phyloP scores from a whole-genome alignment of 768 basidiomycete species.

The Steccherinum ochraceum region DNA sequence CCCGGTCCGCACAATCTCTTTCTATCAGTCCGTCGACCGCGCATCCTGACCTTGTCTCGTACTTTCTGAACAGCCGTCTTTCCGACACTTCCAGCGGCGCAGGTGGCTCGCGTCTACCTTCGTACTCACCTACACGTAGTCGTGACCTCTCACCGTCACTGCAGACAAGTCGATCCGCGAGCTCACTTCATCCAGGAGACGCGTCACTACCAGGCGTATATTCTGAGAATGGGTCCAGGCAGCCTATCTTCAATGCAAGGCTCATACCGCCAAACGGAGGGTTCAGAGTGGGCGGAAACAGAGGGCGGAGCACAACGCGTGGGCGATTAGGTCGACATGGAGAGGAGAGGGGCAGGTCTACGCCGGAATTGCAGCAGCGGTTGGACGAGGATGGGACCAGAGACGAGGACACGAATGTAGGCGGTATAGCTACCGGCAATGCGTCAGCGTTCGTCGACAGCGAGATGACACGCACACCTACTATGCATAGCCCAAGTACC shows the following conservation, averaged over 20 bases:
- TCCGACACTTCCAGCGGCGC: neutral
- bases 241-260: constrained; percentile 24
- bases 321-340: constrained; percentile 15
- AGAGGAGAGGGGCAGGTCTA: neutral
- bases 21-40: constrained; percentile 19
- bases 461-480: neutral
- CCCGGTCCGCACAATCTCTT: constrained; percentile 26
- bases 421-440: neutral
- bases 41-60: constrained; percentile 15
- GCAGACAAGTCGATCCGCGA: constrained; percentile 23
- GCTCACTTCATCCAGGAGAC: constrained; percentile 25
- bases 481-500: neutral
- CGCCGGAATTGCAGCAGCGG: constrained; percentile 1
- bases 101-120: constrained; percentile 12
- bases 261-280: constrained; percentile 19
- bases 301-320: constrained; percentile 13
- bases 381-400: neutral
- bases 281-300: constrained; percentile 11
- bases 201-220: constrained; percentile 24
- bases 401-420: neutral
- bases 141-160: constrained; percentile 22
- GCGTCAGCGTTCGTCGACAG: neutral
- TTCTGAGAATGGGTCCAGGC: constrained; percentile 10
- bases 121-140: constrained; percentile 17
- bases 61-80: constrained; percentile 15